A percentile compares a stretch with the other conserved stretches of the same genome.
Evolutionary conservation across 371 early-diverging fungal genomes (phyloP).

Genomic region (Homolaphlyctis polyrhiza): DNA sequence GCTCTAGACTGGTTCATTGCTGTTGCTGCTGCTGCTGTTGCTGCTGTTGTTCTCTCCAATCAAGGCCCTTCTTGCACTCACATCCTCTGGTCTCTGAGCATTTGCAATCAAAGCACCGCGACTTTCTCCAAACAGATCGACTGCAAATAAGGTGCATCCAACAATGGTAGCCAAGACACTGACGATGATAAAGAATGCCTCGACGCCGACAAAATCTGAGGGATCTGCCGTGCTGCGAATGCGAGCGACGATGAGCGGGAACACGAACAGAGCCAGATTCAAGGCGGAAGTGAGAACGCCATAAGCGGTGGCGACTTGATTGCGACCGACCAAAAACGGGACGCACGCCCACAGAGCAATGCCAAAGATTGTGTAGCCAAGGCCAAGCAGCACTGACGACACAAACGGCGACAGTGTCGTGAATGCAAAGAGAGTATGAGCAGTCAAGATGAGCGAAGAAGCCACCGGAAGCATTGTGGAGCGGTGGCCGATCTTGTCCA

Average conservation of each 20-base stretch:
- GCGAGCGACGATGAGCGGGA: constrained; percentile 56
- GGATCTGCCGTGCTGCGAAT: constrained; percentile 35
- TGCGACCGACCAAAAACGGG: constrained; percentile 37
- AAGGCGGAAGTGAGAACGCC: constrained; percentile 58
- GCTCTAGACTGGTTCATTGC: no score
- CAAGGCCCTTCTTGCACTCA: no score
- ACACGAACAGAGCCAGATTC: constrained; percentile 52
- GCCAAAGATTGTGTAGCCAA: constrained; percentile 56
- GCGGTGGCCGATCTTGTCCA: constrained; percentile 48
- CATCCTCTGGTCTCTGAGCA: no score
- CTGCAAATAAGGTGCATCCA: no score
- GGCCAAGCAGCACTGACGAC: constrained; percentile 48
- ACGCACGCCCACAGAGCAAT: constrained; percentile 61
- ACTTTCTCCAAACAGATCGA: no score
- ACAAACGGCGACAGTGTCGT: constrained; percentile 41
- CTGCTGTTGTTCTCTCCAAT: no score
- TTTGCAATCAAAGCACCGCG: no score
- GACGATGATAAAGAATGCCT: constrained; percentile 42
- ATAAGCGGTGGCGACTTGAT: constrained; percentile 42
- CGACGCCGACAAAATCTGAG: constrained; percentile 35
- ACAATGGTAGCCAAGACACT: no score
- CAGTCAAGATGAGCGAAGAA: constrained; percentile 39
- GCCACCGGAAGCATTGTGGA: constrained; percentile 38
- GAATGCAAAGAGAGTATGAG: constrained; percentile 48
- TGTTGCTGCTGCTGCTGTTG: no score